phyloP scores from a whole-genome alignment of 257 asterid species.

The Fraxinus anomala region DNA sequence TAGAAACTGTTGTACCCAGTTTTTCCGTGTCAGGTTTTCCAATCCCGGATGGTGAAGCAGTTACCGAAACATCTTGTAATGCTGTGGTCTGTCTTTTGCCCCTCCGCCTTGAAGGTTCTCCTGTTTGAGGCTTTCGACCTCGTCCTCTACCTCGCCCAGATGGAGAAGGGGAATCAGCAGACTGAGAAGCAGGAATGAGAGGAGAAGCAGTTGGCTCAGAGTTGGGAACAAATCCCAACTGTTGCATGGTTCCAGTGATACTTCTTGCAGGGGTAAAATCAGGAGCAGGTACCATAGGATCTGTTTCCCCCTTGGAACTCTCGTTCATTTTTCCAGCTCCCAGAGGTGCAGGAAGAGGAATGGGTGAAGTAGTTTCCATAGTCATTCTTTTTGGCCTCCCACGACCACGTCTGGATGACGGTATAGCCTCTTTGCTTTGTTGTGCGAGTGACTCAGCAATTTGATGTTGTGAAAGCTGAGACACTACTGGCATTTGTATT shows the following conservation, averaged over 20 bases:
- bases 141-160: constrained; percentile 76
- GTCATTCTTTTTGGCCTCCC: constrained; percentile 87
- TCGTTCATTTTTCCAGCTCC: constrained; percentile 38
- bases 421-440: constrained; percentile 52
- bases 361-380: constrained; percentile 40
- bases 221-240: constrained; percentile 38
- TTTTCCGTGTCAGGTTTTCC: constrained; percentile 34
- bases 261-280: constrained; percentile 39
- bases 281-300: constrained; percentile 40
- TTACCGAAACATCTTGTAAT: constrained; percentile 39
- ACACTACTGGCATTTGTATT: constrained; percentile 37
- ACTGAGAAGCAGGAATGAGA: constrained; percentile 45
- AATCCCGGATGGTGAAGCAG: constrained; percentile 31
- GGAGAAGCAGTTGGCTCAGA: constrained; percentile 45
- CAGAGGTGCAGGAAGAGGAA: constrained; percentile 35
- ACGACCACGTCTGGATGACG: constrained; percentile 87
- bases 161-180: constrained; percentile 47
- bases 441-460: constrained; percentile 35
- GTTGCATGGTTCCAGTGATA: constrained; percentile 44
- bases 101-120: constrained; percentile 73
- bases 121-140: constrained; percentile 63
- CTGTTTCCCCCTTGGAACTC: constrained; percentile 35
- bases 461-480: constrained; percentile 43
- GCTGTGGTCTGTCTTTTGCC: constrained; percentile 60
- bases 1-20: constrained; percentile 40